Percentiles rank a stretch among this genome's conserved stretches.
phyloP scores from a whole-genome alignment of 768 basidiomycete species.

The Lactarius deliciosus region DNA sequence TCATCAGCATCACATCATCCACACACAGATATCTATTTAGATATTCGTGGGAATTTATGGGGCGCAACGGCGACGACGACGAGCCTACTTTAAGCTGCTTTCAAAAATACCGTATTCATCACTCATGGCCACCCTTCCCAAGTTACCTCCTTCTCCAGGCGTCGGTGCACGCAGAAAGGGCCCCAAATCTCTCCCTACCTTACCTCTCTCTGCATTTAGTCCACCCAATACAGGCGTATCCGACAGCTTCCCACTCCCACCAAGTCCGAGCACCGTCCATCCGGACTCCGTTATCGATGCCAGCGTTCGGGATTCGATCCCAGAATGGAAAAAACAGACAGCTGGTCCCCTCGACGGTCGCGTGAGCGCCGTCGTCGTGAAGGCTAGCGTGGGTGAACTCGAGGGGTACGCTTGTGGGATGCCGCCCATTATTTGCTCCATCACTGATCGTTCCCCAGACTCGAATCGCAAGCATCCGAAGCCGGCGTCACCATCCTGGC shows the following conservation, averaged over 20 bases:
- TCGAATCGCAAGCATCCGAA: constrained; percentile 28
- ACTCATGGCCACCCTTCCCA: constrained; percentile 19
- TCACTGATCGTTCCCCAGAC: constrained; percentile 10
- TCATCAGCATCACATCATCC: neutral
- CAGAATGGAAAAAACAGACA: constrained; percentile 54
- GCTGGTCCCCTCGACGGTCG: constrained; percentile 47
- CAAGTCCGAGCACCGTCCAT: constrained; percentile 64
- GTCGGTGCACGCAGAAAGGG: constrained; percentile 57
- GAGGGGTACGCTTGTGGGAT: constrained; percentile 43
- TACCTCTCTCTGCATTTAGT: constrained; percentile 74
- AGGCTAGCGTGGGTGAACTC: constrained; percentile 30
- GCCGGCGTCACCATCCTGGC: constrained; percentile 43
- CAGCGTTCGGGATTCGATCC: constrained; percentile 50
- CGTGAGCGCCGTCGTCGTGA: constrained; percentile 52
- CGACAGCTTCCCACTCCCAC: constrained; percentile 66
- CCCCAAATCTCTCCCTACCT: constrained; percentile 62
- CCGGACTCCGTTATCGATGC: constrained; percentile 68
- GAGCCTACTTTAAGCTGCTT: neutral
- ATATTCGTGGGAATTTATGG: neutral
- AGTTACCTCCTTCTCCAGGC: constrained; percentile 42
- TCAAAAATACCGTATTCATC: neutral
- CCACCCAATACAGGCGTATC: constrained; percentile 66
- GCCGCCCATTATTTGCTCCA: neutral
- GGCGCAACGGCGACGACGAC: neutral
- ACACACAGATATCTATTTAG: neutral